Conservation (phyloP, 495 filamentous ascomycete genomes). For the Penicillium chermesinum region DNA sequence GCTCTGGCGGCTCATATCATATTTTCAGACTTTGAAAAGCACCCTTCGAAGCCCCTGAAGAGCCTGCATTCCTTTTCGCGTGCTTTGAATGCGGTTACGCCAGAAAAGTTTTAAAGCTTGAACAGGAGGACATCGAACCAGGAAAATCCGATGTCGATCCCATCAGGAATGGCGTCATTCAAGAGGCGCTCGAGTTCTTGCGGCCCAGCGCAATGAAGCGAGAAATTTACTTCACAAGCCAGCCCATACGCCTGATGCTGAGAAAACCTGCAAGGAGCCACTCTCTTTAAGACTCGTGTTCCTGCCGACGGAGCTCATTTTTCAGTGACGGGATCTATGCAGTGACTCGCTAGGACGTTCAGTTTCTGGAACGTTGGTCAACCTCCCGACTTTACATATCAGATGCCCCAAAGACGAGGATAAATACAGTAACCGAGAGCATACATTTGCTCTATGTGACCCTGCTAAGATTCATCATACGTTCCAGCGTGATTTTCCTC, state of each 20-base stretch:
- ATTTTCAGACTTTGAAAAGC: neutral
- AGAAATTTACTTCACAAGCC: neutral
- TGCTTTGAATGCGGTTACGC: neutral
- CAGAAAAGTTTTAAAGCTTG: neutral
- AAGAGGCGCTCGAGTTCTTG: neutral
- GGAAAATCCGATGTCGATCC: neutral
- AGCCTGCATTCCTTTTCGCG: neutral
- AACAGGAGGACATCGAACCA: neutral
- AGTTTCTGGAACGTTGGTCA: neutral
- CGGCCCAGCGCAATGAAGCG: neutral
- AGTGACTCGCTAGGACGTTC: neutral
- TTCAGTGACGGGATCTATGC: neutral
- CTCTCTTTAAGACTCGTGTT: neutral
- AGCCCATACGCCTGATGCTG: neutral
- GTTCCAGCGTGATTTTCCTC: neutral
- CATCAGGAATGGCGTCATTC: neutral
- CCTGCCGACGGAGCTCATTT: neutral
- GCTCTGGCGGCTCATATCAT: neutral
- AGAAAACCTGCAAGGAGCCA: neutral
- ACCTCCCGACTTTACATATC: neutral
- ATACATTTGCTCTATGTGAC: neutral
- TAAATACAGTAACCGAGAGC: neutral
- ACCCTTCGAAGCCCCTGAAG: neutral
- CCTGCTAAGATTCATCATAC: neutral
- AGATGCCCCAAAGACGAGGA: neutral